These are phyloP conservation scores for Globisporangium cederbergense DNA, from an alignment of 352 stramenopile species.

Conservation along the genomic window DNA sequence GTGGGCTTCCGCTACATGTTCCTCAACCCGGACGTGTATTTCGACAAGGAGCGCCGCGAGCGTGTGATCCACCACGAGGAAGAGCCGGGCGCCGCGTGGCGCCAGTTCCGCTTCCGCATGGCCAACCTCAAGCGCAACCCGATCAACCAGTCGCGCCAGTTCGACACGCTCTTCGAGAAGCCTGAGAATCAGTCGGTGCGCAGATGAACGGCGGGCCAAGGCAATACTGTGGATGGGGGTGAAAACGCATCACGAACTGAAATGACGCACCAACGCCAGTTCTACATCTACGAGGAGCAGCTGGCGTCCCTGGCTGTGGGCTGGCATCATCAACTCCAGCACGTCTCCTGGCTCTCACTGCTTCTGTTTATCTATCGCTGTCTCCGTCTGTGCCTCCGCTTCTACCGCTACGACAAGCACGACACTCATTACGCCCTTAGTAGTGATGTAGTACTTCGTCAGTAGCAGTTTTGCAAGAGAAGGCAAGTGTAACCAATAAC, in stretches of 20 bases:
- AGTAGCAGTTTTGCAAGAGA: constrained; percentile 15
- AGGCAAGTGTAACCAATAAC: constrained; percentile 25
- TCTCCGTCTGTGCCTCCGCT: constrained; percentile 6
- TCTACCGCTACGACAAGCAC: constrained; percentile 5
- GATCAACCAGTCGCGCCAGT: constrained; percentile 73
- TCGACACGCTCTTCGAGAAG: constrained; percentile 53
- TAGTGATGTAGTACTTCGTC: background rate
- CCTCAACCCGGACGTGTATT: constrained; percentile 58
- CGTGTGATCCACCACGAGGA: constrained; percentile 42
- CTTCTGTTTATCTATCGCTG: constrained; percentile 15
- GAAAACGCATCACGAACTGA: background rate
- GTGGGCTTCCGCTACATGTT: constrained; percentile 45
- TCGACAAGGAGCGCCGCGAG: constrained; percentile 60
- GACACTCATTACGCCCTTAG: background rate
- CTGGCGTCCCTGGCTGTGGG: background rate
- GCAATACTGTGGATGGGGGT: background rate
- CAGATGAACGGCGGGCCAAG: constrained; percentile 30
- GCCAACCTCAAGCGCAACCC: constrained; percentile 62
- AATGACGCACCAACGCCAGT: background rate
- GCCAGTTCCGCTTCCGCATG: constrained; percentile 63
- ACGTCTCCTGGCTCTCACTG: constrained; percentile 8
- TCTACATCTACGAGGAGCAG: background rate
- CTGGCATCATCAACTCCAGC: background rate
- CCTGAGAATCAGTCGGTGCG: constrained; percentile 51
- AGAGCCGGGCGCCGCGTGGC: constrained; percentile 39